phyloP scores from a whole-genome alignment of 495 filamentous ascomycete species.

The Lasiosphaeria miniovina region DNA sequence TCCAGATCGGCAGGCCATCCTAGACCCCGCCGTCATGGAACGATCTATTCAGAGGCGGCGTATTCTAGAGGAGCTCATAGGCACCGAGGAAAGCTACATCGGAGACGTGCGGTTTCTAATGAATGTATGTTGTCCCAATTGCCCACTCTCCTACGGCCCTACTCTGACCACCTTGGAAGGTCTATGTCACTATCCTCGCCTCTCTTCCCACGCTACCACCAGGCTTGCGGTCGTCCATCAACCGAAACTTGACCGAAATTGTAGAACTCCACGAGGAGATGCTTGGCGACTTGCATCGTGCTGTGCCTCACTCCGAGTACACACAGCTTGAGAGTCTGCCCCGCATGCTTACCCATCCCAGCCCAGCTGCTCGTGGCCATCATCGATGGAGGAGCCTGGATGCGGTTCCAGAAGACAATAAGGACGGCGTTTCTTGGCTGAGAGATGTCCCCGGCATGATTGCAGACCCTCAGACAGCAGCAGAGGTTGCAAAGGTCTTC shows the following conservation, averaged over 20 bases:
- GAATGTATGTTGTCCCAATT: conserved; percentile 56
- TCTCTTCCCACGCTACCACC: conserved; percentile 55
- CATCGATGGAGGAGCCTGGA: conserved; percentile 61
- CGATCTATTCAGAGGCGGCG: conserved; percentile 71
- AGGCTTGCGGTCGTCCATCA: conserved; percentile 58
- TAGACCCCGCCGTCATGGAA: conserved; percentile 68
- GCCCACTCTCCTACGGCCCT: conserved; percentile 7
- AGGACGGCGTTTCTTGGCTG: conserved; percentile 39
- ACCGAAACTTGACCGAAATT: conserved; percentile 65
- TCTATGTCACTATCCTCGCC: conserved; percentile 64
- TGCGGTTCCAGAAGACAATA: conserved; percentile 50
- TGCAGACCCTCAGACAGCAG: conserved; percentile 67
- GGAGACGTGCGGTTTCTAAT: conserved; percentile 79
- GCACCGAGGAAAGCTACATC: conserved; percentile 85
- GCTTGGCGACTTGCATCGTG: conserved; percentile 59
- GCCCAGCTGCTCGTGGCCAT: conserved; percentile 34
- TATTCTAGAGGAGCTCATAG: conserved; percentile 78
- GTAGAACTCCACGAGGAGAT: conserved; percentile 69
- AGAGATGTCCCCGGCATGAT: conserved; percentile 50
- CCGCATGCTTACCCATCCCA: conserved; percentile 8
- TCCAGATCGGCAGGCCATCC: conserved; percentile 46
- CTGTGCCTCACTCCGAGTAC: conserved; percentile 61
- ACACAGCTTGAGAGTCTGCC: conserved; percentile 43
- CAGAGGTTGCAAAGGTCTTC: conserved; percentile 75
- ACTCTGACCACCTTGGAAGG: conserved; percentile 36